A percentile compares a stretch with the other conserved stretches of the same genome.
These are phyloP conservation scores for Ogataea populi-albae DNA, from an alignment of 805 yeast species.

Conservation along the genomic window DNA sequence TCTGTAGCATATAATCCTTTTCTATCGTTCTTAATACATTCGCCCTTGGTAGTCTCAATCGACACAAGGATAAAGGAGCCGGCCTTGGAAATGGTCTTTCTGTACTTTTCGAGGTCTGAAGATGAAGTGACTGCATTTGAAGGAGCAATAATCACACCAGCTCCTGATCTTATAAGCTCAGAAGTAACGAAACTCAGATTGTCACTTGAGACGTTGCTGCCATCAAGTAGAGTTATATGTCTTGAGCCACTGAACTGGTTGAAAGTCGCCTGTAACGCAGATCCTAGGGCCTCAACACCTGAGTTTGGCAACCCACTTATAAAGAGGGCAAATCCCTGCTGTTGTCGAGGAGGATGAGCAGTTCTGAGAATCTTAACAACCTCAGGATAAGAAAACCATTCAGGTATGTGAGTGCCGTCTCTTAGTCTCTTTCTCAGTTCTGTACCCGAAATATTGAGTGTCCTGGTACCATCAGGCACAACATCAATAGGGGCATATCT, in stretches of 20 bases:
- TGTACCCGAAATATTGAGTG: slow-evolving; percentile 87
- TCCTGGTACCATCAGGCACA: slow-evolving; percentile 72
- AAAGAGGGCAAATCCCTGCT: slow-evolving; percentile 83
- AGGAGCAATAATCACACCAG: slow-evolving; percentile 79
- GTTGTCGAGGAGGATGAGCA: slow-evolving; percentile 85
- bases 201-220: slow-evolving; percentile 27
- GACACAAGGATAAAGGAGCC: slow-evolving; percentile 53
- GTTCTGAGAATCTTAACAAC: slow-evolving; percentile 89
- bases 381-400: slow-evolving; percentile 97
- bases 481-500: slow-evolving; percentile 94
- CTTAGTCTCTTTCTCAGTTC: slow-evolving; percentile 85
- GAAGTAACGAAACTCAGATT: slow-evolving; percentile 63
- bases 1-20: slow-evolving; percentile 47
- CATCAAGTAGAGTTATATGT: slow-evolving; percentile 58
- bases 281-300: slow-evolving; percentile 63
- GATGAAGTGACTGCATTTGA: slow-evolving; percentile 41
- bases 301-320: slow-evolving; percentile 59
- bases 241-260: slow-evolving; percentile 88
- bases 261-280: slow-evolving; percentile 84
- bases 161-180: slow-evolving; percentile 83
- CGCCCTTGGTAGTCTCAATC: slow-evolving; percentile 47
- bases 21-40: slow-evolving; percentile 46
- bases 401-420: slow-evolving; percentile 87
- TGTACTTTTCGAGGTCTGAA: slow-evolving; percentile 41
- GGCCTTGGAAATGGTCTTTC: slow-evolving; percentile 42